phyloP scores from a whole-genome alignment of 1,284 basidiomycete genomes.

The Apiotrichum akiyoshidainum region DNA sequence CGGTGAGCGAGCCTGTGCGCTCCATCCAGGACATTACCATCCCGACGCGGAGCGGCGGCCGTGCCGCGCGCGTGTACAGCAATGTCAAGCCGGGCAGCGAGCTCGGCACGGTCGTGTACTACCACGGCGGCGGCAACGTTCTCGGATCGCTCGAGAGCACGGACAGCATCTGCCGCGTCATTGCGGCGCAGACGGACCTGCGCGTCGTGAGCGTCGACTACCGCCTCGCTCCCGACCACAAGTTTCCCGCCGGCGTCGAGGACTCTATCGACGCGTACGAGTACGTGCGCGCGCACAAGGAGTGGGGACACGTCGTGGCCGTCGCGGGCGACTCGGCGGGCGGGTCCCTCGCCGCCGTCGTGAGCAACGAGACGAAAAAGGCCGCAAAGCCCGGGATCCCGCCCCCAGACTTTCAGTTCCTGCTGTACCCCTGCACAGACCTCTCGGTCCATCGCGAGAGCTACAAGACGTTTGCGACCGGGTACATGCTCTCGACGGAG shows the following conservation, averaged over 20 bases:
- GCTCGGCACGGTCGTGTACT: slow-evolving; percentile 7
- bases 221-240: slow-evolving; percentile 68
- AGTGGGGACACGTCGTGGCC: neutral
- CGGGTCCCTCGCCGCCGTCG: neutral
- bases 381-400: too few relatives aligned
- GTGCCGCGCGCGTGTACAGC: too few relatives aligned
- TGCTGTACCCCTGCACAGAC: too few relatives aligned
- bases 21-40: too few relatives aligned
- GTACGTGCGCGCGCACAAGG: too few relatives aligned
- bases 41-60: too few relatives aligned
- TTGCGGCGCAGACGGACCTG: slow-evolving; percentile 38
- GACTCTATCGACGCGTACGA: slow-evolving; percentile 53
- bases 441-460: too few relatives aligned
- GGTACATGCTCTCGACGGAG: too few relatives aligned
- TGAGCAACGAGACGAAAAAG: neutral
- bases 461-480: too few relatives aligned
- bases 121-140: slow-evolving; percentile 63
- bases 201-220: slow-evolving; percentile 68
- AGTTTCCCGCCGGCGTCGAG: slow-evolving; percentile 69
- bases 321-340: neutral
- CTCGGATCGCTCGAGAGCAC: slow-evolving; percentile 62
- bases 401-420: too few relatives aligned
- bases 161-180: slow-evolving; percentile 53
- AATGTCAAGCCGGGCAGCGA: too few relatives aligned
- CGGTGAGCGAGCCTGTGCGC: too few relatives aligned